A percentile compares a stretch with the other conserved stretches of the same genome.
phyloP scores from a whole-genome alignment of 2,329 filamentous ascomycete genomes.

The Penicillium sp. region DNA sequence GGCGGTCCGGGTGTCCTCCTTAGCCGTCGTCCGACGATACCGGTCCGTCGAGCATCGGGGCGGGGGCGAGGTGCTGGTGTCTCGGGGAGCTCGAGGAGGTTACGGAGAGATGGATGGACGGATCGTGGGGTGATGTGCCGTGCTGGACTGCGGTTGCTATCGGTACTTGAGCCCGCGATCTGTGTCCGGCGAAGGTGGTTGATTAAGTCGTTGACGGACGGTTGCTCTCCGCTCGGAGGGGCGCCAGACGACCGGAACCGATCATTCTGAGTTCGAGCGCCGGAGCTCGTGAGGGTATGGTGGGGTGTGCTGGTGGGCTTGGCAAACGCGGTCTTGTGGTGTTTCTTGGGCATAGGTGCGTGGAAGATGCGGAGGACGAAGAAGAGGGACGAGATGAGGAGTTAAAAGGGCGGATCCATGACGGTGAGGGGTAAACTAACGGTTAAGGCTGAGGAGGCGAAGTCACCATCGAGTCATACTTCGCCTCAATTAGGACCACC shows the following conservation, averaged over 20 bases:
- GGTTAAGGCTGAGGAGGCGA: background rate
- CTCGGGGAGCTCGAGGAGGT: conserved; percentile 51
- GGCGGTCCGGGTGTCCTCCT: conserved; percentile 51
- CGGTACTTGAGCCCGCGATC: conserved; percentile 27
- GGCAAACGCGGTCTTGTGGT: conserved; percentile 41
- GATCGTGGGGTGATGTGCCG: conserved; percentile 38
- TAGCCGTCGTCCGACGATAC: conserved; percentile 38
- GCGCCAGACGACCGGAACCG: conserved; percentile 26
- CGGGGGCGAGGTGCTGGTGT: conserved; percentile 49
- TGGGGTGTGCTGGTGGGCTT: conserved; percentile 50
- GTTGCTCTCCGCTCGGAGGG: conserved; percentile 30
- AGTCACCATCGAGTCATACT: background rate
- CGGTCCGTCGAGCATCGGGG: conserved; percentile 34
- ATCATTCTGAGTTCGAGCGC: conserved; percentile 33
- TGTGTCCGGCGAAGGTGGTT: conserved; percentile 52
- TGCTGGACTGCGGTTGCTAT: conserved; percentile 24
- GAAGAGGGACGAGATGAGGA: conserved; percentile 12
- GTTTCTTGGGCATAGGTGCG: conserved; percentile 54
- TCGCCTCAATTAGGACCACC: background rate
- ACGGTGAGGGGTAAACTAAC: conserved; percentile 8
- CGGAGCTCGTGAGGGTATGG: conserved; percentile 42
- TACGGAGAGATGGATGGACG: conserved; percentile 52
- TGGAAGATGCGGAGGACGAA: conserved; percentile 14
- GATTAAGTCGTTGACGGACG: conserved; percentile 55
- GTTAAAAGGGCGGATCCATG: conserved; percentile 7